These are phyloP conservation scores for Polysphondylium violaceum DNA, from an alignment of 78 protist genomes.

Conservation along the genomic window DNA sequence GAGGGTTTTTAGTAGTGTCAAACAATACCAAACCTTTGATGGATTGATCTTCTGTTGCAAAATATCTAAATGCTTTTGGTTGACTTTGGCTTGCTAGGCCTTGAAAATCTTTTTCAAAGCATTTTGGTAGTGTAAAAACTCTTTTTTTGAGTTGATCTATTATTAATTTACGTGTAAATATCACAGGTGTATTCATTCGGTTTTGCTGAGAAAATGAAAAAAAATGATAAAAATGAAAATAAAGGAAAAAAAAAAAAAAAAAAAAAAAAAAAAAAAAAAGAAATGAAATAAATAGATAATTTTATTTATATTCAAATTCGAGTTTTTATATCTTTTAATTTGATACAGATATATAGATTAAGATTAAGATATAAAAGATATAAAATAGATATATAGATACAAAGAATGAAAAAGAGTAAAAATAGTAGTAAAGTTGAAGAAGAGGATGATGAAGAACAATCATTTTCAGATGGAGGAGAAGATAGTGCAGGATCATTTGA, in stretches of 20 bases:
- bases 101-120: slow-evolving; percentile 21
- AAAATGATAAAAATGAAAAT: not conserved
- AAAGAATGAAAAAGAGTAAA: slow-evolving; percentile 4
- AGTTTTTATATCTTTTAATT: not conserved
- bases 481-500: slow-evolving; percentile 8
- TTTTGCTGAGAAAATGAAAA: not conserved
- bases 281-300: not conserved
- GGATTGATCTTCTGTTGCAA: not conserved
- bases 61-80: slow-evolving; percentile 13
- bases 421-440: slow-evolving; percentile 5
- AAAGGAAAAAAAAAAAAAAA: not conserved
- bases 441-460: slow-evolving; percentile 8
- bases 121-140: not conserved
- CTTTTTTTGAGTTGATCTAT: slow-evolving; percentile 3
- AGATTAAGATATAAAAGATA: not conserved
- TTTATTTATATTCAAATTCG: too few relatives aligned
- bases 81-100: too few relatives aligned
- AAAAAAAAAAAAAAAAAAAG: not conserved
- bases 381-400: not conserved
- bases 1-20: slow-evolving; percentile 7
- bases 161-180: too few relatives aligned
- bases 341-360: not conserved
- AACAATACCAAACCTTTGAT: slow-evolving; percentile 8
- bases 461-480: slow-evolving; percentile 1
- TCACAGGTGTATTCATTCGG: too few relatives aligned